These are phyloP conservation scores for Monilinia laxa DNA, from an alignment of 2,329 filamentous ascomycete species.

Conservation along the genomic window DNA sequence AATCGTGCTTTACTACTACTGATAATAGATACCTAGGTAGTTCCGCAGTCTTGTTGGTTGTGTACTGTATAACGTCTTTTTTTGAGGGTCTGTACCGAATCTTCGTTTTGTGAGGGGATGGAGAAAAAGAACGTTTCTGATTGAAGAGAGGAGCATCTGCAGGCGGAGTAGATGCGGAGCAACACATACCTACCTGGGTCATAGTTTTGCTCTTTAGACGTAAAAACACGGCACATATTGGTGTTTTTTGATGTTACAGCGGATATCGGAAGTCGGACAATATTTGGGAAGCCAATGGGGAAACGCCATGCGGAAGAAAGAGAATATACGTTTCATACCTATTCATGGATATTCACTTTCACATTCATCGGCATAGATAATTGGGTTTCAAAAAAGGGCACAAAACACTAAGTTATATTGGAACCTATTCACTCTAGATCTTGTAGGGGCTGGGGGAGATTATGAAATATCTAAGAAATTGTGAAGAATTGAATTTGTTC, in stretches of 20 bases:
- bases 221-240: no score
- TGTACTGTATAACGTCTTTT: background rate
- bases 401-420: background rate
- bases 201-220: no score
- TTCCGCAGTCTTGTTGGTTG: background rate
- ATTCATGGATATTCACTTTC: background rate
- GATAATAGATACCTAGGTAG: no score
- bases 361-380: background rate
- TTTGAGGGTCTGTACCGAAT: background rate
- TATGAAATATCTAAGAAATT: background rate
- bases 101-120: background rate
- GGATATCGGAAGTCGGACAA: background rate
- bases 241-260: no score
- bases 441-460: background rate
- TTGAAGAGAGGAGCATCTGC: background rate
- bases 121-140: background rate
- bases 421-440: background rate
- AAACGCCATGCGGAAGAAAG: background rate
- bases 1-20: no score
- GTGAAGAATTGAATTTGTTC: background rate
- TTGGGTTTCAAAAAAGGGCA: background rate
- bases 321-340: background rate
- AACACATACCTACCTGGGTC: background rate
- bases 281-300: background rate
- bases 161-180: conserved; percentile 10